Base-by-base conservation (phyloP, 176 grass and related monocot genomes). In the Elymus sibiricus region DNA sequence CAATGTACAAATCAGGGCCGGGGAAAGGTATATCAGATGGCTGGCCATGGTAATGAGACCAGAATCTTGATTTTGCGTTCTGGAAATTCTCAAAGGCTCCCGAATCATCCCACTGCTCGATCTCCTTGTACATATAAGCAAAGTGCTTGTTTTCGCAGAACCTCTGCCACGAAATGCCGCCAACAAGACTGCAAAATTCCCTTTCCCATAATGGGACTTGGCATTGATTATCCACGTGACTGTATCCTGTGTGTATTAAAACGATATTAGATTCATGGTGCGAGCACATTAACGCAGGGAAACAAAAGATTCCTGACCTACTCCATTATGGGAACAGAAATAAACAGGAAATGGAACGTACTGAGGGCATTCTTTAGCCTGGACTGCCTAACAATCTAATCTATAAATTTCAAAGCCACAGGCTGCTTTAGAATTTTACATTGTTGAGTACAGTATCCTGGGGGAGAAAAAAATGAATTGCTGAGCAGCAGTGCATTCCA, bases 131-230 rank as follows among this genome's bases (percentile, higher is more conserved):
- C 9, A 86, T 26, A 34, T 9, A 15, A 66, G 83, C 79, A 83
- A 71, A 86, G 63, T 46, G 59, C 74, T 93, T 93, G 40, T 84
- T 90, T 43, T 88, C 39, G 7, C 74, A 88, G 51, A 93, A 86
- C 38, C 49, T 90, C 42, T 80, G 51, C 92, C 88, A 93, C 22
- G 88, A 72, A 80, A 90, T 88, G 24, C 34, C 21, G 0, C 88
- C 84, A 70, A 90, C 68, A 43, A 76, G 67, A 64, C 16, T 83
- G 83, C 88, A 93, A 24, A 93, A 93, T 39, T 90, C 89, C 74
- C 80, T 90, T 82, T 93, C 86, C 88, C 92, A 93, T 73, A 93
- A 69, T 37, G 88, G 92, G 63, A 88, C 74, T 46, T 69, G 65
- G 59, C 25, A 78, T 19, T 76, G 25, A 76, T 76, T 31, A 16